These are phyloP conservation scores for Cladosporium sp. DNA, from an alignment of 2,329 filamentous ascomycete species.

Conservation along the genomic window DNA sequence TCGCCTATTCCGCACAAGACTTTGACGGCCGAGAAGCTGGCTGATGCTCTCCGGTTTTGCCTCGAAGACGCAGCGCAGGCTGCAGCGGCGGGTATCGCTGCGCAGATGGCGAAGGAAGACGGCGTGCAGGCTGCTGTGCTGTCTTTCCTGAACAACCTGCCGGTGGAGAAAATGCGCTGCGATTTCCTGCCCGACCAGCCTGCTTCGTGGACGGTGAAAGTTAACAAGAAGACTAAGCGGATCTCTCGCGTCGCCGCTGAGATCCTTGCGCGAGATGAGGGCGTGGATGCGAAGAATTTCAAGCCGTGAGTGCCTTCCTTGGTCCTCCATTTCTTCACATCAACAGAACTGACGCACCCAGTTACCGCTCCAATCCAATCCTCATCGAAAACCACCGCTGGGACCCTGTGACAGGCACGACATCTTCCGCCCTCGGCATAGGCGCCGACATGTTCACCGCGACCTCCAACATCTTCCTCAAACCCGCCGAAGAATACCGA, in stretches of 20 bases:
- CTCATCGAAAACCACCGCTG: constrained; percentile 10
- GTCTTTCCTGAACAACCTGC: constrained; percentile 58
- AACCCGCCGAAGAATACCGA: constrained; percentile 8
- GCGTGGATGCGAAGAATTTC: constrained; percentile 4
- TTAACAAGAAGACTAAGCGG: constrained; percentile 1
- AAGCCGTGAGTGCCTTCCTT: constrained; percentile 2
- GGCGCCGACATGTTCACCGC: background rate
- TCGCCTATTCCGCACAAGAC: constrained; percentile 76
- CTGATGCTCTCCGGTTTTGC: constrained; percentile 37
- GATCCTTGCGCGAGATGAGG: constrained; percentile 7
- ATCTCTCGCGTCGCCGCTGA: constrained; percentile 7
- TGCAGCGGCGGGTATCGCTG: constrained; percentile 55
- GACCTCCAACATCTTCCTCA: constrained; percentile 1
- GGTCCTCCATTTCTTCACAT: background rate
- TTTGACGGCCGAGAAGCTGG: constrained; percentile 39
- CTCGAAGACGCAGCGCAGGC: constrained; percentile 53
- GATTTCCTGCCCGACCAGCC: constrained; percentile 5
- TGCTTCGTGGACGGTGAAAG: constrained; percentile 3
- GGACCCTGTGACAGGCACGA: constrained; percentile 3
- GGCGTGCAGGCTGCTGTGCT: constrained; percentile 63
- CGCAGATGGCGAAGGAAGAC: constrained; percentile 58
- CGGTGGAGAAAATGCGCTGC: constrained; percentile 16
- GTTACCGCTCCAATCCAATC: constrained; percentile 7
- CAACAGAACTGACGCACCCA: background rate
- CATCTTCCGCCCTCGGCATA: constrained; percentile 1